Percentiles rank a stretch among this genome's conserved stretches.
Evolutionary conservation across 73 alveolate genomes (phyloP).

Genomic region (Paramecium sexaurelia): DNA sequence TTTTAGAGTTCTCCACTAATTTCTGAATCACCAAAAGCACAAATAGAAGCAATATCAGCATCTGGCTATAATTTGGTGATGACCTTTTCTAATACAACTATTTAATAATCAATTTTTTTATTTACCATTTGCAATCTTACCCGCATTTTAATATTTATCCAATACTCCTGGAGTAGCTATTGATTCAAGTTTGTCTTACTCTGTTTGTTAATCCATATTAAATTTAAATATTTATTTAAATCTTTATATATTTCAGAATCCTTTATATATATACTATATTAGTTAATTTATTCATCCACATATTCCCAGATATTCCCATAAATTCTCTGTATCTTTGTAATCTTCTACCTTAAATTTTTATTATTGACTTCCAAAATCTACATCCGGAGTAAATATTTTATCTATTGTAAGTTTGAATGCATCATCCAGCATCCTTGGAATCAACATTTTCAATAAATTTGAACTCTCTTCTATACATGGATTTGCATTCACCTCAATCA

Average conservation of each 20-base stretch:
- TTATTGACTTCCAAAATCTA: not conserved
- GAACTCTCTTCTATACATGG: conserved; percentile 94
- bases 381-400: conserved; percentile 44
- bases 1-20: conserved; percentile 65
- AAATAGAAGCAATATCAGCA: conserved; percentile 82
- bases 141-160: conserved; percentile 90
- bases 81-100: conserved; percentile 74
- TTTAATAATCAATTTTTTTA: not conserved
- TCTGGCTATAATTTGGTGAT: conserved; percentile 76
- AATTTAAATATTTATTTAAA: conserved; percentile 38
- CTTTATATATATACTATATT: not conserved
- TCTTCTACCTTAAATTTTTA: not conserved
- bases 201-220: conserved; percentile 38
- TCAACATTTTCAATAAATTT: conserved; percentile 76
- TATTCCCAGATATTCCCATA: conserved; percentile 53
- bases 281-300: not conserved
- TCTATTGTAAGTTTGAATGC: conserved; percentile 86
- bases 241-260: not conserved
- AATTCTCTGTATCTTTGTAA: not conserved
- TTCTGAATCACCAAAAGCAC: conserved; percentile 82
- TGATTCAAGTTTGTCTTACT: conserved; percentile 72
- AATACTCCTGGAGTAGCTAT: conserved; percentile 84
- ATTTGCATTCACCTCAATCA: conserved; percentile 97
- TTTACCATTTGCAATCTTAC: conserved; percentile 75
- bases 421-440: conserved; percentile 91